Evolutionary conservation across 257 asterid genomes (phyloP).

Genomic region (Echites panduratus): DNA sequence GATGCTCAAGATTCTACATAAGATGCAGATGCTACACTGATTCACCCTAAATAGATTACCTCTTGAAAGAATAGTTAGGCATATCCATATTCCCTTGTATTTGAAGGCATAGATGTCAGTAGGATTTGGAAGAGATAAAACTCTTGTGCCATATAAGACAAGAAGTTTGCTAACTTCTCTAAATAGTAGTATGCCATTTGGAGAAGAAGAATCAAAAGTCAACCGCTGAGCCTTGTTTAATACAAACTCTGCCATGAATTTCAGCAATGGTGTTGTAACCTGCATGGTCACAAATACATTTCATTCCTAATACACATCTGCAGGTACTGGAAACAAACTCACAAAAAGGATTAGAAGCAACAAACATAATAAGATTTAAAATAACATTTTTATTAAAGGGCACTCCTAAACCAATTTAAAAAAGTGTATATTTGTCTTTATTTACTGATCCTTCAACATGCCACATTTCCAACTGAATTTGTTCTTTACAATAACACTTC

Average conservation of each 20-base stretch:
- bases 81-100: slow-evolving; percentile 98
- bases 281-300: slow-evolving; percentile 21
- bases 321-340: not conserved
- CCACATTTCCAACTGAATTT: no score
- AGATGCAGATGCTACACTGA: not conserved
- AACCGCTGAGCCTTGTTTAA: slow-evolving; percentile 86
- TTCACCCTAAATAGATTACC: slow-evolving; percentile 41
- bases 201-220: slow-evolving; percentile 94
- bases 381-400: not conserved
- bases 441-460: no score
- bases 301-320: slow-evolving; percentile 1
- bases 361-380: not conserved
- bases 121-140: slow-evolving; percentile 67
- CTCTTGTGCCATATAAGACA: slow-evolving; percentile 84
- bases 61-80: slow-evolving; percentile 71
- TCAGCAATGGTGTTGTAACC: slow-evolving; percentile 95
- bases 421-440: no score
- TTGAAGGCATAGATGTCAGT: slow-evolving; percentile 81
- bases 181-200: slow-evolving; percentile 95
- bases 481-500: no score
- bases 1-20: not conserved
- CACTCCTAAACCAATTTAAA: no score
- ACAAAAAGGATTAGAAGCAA: not conserved
- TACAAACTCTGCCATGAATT: slow-evolving; percentile 93
- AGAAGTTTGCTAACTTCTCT: slow-evolving; percentile 96